Conservation (phyloP, 768 basidiomycete species). For the Lactifluus piperatus region DNA sequence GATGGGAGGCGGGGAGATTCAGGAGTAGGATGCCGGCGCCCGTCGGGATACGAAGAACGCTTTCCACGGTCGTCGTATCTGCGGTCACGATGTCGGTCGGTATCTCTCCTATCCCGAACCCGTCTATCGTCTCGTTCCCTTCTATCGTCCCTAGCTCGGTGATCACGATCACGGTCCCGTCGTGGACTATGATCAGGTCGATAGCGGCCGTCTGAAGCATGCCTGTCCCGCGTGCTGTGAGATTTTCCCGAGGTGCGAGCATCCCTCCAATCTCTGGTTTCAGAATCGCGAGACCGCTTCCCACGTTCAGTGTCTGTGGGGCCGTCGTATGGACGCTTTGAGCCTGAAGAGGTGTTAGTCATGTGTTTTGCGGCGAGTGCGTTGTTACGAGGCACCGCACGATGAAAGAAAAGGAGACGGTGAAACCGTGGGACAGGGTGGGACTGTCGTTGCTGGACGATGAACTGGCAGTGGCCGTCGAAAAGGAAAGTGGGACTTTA, state of each 20-base stretch:
- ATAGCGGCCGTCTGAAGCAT: conserved; percentile 30
- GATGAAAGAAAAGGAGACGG: conserved; percentile 39
- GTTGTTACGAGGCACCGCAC: conserved; percentile 76
- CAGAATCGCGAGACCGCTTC: conserved; percentile 50
- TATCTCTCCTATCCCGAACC: conserved; percentile 31
- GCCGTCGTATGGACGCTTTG: conserved; percentile 72
- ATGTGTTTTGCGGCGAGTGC: conserved; percentile 36
- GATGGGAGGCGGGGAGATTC: conserved; percentile 8
- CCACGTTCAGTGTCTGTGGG: conserved; percentile 31
- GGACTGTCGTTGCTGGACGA: conserved; percentile 3
- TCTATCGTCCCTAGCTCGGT: conserved; percentile 30
- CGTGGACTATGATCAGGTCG: conserved; percentile 23
- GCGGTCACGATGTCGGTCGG: conserved; percentile 24
- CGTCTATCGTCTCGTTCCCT: conserved; percentile 24
- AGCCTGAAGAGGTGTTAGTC: conserved; percentile 81
- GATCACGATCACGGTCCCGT: conserved; percentile 23
- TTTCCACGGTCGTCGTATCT: conserved; percentile 13
- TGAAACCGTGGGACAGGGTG: background rate
- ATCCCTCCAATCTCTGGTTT: conserved; percentile 62
- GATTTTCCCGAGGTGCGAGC: conserved; percentile 37
- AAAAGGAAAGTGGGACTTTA: background rate
- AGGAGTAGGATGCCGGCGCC: conserved; percentile 13
- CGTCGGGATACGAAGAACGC: conserved; percentile 9
- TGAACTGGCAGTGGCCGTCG: background rate
- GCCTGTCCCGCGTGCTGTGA: conserved; percentile 26